A percentile compares a stretch with the other conserved stretches of the same genome.
phyloP scores from a whole-genome alignment of 169 alveolate genomes.

The Cyclospora cayetanensis region DNA sequence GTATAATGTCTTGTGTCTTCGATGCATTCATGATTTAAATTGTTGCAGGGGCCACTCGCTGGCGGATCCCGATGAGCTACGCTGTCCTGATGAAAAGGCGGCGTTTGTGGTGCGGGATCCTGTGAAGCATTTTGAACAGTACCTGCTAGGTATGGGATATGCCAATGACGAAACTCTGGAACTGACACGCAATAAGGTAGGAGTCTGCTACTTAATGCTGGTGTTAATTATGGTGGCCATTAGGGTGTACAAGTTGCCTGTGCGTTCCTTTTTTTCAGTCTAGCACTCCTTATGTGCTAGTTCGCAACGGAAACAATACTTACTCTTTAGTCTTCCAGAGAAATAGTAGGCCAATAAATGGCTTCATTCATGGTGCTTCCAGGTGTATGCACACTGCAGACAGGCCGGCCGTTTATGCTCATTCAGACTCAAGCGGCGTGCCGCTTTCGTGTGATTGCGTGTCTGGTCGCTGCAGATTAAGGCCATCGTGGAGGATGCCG shows the following conservation, averaged over 20 bases:
- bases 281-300: neutral
- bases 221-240: neutral
- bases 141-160: conserved; percentile 76
- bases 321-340: too few relatives aligned
- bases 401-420: too few relatives aligned
- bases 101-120: conserved; percentile 82
- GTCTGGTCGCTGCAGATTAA: conserved; percentile 27
- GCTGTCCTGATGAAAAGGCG: conserved; percentile 76
- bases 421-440: too few relatives aligned
- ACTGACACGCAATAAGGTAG: conserved; percentile 70
- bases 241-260: neutral
- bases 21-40: neutral
- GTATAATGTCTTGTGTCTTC: neutral
- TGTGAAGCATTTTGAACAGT: conserved; percentile 70
- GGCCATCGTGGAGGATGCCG: conserved; percentile 61
- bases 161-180: conserved; percentile 74
- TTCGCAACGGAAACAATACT: too few relatives aligned
- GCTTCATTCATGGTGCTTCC: too few relatives aligned
- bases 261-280: neutral
- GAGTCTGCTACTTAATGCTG: conserved; percentile 25
- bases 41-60: conserved; percentile 79
- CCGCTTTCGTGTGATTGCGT: neutral
- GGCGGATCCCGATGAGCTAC: conserved; percentile 82
- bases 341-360: too few relatives aligned
- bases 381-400: conserved; percentile 6